Evolutionary conservation across 305 asterid genomes (phyloP).

Genomic region (Fraxinus albicans): DNA sequence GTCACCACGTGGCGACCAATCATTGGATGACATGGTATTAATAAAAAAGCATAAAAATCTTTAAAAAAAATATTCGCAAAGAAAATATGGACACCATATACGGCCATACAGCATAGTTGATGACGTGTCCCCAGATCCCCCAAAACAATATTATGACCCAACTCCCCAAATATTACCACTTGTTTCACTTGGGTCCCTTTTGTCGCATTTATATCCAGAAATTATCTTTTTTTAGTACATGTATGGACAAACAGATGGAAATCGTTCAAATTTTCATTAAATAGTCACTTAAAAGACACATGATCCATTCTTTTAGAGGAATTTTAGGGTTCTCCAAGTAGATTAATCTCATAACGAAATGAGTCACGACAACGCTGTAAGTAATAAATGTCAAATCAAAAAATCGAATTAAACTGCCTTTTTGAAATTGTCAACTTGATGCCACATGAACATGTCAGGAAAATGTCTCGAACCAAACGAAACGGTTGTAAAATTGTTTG

Average conservation of each 20-base stretch:
- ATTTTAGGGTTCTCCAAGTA: background rate
- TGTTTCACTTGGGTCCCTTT: background rate
- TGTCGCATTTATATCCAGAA: background rate
- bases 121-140: constrained; percentile 30
- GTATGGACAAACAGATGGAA: background rate
- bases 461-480: background rate
- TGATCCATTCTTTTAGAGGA: background rate
- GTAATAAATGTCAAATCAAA: background rate
- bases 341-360: background rate
- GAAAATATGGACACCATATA: constrained; percentile 26
- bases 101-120: constrained; percentile 23
- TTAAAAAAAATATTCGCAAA: background rate
- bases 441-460: background rate
- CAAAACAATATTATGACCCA: background rate
- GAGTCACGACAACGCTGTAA: background rate
- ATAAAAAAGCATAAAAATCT: background rate
- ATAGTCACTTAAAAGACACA: background rate
- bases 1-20: background rate
- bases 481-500: background rate
- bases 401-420: background rate
- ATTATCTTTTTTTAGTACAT: background rate
- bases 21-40: constrained; percentile 7
- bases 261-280: background rate
- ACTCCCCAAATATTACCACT: background rate
- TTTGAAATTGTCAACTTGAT: background rate